Evolutionary conservation across 495 filamentous ascomycete species (phyloP).

Genomic region (Aeminium ludgeri): DNA sequence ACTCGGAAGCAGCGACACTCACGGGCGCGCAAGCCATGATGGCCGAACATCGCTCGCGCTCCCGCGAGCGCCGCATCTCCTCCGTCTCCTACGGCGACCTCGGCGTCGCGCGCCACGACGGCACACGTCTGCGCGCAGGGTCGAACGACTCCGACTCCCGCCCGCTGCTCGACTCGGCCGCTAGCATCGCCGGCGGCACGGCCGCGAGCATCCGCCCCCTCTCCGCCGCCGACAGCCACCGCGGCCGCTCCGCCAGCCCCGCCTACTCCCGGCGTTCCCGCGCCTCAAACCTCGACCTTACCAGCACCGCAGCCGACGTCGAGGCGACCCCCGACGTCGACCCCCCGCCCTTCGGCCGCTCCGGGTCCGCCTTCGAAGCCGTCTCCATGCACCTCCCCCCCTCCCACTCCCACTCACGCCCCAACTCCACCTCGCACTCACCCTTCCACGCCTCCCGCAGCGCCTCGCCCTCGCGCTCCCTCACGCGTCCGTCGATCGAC

Average conservation of each 20-base stretch:
- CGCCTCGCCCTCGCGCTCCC: conserved; percentile 4
- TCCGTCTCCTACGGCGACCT: conserved; percentile 75
- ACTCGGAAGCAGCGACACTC: conserved; percentile 5
- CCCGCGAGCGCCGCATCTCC: conserved; percentile 58
- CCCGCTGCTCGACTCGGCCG: conserved; percentile 56
- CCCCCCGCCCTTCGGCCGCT: conserved; percentile 11
- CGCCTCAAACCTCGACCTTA: no score
- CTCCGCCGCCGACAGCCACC: conserved; percentile 12
- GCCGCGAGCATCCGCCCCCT: conserved; percentile 11
- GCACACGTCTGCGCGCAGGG: conserved; percentile 65
- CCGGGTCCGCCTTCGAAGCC: conserved; percentile 12
- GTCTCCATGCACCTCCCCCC: conserved; percentile 12
- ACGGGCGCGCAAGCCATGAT: conserved; percentile 28
- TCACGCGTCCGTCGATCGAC: conserved; percentile 7
- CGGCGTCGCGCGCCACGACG: conserved; percentile 76
- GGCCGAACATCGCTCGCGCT: conserved; percentile 46
- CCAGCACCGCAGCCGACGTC: conserved; percentile 10
- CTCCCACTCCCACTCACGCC: conserved; percentile 10
- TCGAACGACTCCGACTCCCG: conserved; percentile 60
- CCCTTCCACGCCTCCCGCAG: no score
- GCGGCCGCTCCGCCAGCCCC: conserved; percentile 20
- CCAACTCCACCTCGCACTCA: conserved; percentile 1
- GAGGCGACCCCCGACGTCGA: no score
- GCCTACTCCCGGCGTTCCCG: no score
- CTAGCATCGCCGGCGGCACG: conserved; percentile 31